A percentile compares a stretch with the other conserved stretches of the same genome.
Conservation (phyloP, 306 rosid genomes). For the Malus orientalis region DNA sequence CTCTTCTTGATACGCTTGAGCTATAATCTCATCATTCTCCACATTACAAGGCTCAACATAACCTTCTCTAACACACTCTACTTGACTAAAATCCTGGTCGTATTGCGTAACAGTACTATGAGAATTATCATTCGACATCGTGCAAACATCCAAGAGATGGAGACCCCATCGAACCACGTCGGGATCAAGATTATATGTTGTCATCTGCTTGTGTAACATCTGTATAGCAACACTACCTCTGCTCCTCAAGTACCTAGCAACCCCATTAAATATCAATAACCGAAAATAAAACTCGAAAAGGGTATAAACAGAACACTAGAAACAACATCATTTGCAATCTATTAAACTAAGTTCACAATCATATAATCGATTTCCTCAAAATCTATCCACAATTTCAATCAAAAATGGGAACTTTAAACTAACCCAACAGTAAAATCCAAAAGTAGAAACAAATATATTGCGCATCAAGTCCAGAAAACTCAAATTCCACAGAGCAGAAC, state of each 20-base stretch:
- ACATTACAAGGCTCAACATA: conserved; percentile 39
- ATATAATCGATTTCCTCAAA: not conserved
- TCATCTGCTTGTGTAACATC: conserved; percentile 28
- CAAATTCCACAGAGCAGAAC: not conserved
- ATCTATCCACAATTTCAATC: not conserved
- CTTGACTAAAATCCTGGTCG: conserved; percentile 53
- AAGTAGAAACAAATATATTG: not conserved
- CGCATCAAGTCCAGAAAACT: not conserved
- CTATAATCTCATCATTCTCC: conserved; percentile 85
- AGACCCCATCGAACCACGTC: conserved; percentile 88
- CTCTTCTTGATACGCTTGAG: conserved; percentile 84
- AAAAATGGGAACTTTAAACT: not conserved
- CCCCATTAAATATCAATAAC: conserved; percentile 20
- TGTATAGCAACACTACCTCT: conserved; percentile 19
- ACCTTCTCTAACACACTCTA: conserved; percentile 71
- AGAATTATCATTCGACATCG: conserved; percentile 43
- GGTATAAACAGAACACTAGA: not conserved
- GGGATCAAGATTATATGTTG: conserved; percentile 56
- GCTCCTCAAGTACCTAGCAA: conserved; percentile 19
- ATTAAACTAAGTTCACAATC: not conserved
- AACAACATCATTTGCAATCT: not conserved
- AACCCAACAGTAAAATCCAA: not conserved
- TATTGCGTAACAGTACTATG: conserved; percentile 41
- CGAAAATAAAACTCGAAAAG: conserved; percentile 13
- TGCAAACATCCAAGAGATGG: conserved; percentile 80